Evolutionary conservation across 2,329 filamentous ascomycete genomes (phyloP), one percentile per base, ranked within the genome.

Genomic region (Aspergillus clavatus): DNA sequence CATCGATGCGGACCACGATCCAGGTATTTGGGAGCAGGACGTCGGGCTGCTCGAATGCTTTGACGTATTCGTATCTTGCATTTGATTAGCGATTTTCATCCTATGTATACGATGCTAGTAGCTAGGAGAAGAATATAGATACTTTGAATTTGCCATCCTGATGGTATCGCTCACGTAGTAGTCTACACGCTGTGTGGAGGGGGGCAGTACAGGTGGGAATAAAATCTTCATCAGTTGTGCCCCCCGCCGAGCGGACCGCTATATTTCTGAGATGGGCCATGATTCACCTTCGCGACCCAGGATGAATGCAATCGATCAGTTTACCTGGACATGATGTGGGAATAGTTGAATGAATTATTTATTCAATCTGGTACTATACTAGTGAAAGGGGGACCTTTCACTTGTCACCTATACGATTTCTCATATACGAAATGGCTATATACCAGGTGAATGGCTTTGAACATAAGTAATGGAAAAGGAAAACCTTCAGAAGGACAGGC

Each of bases 31-130:
- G 88, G 18, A 97, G 77, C 31, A 98, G 73, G 38, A 71, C 70
- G 62, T 96, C 89, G 5, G 83, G 73, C 61, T 86, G 86, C 75
- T 98, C 93, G 62, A 97, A 97, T 38, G 75, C 71, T 65, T 87
- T 88, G 52, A 97, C 91, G 69, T 98, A 98, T 72, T 95, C 90
- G 65, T 89, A 97, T 69, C 88, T 95, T n/a, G n/a, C n/a, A n/a
- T n/a, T n/a, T n/a, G n/a, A n/a, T n/a, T n/a, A n/a, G n/a, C n/a
- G n/a, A n/a, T n/a, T n/a, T n/a, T n/a, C n/a, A n/a, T n/a, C n/a
- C n/a, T n/a, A n/a, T n/a, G n/a, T n/a, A n/a, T n/a, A n/a, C n/a
- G n/a, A n/a, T n/a, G n/a, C 87, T 95, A 40, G 26, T 38, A 14
- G 10, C 26, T 3, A 19, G 8, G 7, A 14, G 33, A 11, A n/a